Base-by-base conservation (phyloP, 139 green algal species). In the Coccomyxa sp. region DNA sequence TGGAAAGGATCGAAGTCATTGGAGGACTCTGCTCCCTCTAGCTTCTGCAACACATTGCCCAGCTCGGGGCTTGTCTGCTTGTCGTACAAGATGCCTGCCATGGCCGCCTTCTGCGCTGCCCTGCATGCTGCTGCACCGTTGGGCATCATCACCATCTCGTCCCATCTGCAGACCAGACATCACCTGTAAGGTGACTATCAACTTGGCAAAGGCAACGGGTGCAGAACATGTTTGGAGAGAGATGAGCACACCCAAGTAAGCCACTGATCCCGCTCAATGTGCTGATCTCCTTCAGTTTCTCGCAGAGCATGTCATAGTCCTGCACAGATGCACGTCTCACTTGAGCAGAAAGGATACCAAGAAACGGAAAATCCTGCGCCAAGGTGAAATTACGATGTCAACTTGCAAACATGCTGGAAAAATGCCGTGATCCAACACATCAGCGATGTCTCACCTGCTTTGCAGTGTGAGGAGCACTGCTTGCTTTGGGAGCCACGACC, bases 61-160 rank as follows among this genome's bases (percentile, higher is more conserved):
- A 97, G 74, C 78, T 92, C 81, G 0, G 76, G 58, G 71, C 31
- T 84, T 25, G 71, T 77, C 71, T 83, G 77, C 83, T 94, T 95
- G 82, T 95, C 92, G 76, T 98, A 92, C 74, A 96, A 51, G 25
- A 98, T 88, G 30, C 94, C 93, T 18, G 95, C 92, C 67, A 98
- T 87, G 10, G 90, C 91, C 14, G 92, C 76, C 89, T 96, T 96
- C 87, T 97, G 93, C 4, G 86, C 67, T 18, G 87, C 93, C 0
- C 94, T 84, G 30, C 80, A 83, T 13, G 77, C 88, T 1, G 85
- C 89, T 27, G 94, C 90, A 0, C 90, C 91, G 1, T 79, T 15
- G 4, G 94, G 94, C 88, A 97, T 93, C 90, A 95, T 95, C 76
- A 82, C 91, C 92, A 88, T 84, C 32, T 90, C 85, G 27, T 84